Evolutionary conservation across 2,329 filamentous ascomycete species (phyloP), one percentile per base, ranked within the genome.

Genomic region (Monosporascus sp.): DNA sequence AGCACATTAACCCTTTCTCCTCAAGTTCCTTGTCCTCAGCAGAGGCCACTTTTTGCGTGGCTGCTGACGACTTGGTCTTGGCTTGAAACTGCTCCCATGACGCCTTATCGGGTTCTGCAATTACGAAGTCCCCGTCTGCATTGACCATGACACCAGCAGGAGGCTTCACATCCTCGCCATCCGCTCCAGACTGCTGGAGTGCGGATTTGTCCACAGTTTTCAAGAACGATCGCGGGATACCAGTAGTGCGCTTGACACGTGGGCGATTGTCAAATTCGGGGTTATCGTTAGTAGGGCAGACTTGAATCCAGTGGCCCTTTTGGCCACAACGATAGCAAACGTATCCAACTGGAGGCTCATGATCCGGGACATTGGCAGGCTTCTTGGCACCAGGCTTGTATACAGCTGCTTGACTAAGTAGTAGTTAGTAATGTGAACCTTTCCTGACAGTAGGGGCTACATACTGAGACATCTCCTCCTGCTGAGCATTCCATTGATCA

Each of bases 221-320:
- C 61, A 97, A 78, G 69, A 99, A 95, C 2, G 93, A 97, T 60
- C 91, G 88, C 19, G 94, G 94, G 62, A 99, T 99, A 60, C 94
- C 94, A 43, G 94, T 99, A 5, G 94, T 97, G 56, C 93, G 87
- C 78, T 97, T 97, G 60, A 97, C 90, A 56, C 93, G 86, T 49
- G 92, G 91, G 51, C 91, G 88, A 61, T 92, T 92, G 73, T 99
- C 94, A 71, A 92, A 97, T 56, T 91, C 92, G 3, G 94, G 93
- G 61, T 99, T 92, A 69, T 96, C 91, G 70, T 99, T 99, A n/a
- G 93, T 99, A 7, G 94, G 94, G 67, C 94, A 99, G 50, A 90
- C 84, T 74, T 97, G 93, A 58, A 99, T 99, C 93, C 93, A 99
- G 71, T 99, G 94, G n/a, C 92, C 94, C 74, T 97, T 97, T 71